Base-by-base conservation (phyloP, 2,329 filamentous ascomycete genomes). In the Rutstroemia sp. region DNA sequence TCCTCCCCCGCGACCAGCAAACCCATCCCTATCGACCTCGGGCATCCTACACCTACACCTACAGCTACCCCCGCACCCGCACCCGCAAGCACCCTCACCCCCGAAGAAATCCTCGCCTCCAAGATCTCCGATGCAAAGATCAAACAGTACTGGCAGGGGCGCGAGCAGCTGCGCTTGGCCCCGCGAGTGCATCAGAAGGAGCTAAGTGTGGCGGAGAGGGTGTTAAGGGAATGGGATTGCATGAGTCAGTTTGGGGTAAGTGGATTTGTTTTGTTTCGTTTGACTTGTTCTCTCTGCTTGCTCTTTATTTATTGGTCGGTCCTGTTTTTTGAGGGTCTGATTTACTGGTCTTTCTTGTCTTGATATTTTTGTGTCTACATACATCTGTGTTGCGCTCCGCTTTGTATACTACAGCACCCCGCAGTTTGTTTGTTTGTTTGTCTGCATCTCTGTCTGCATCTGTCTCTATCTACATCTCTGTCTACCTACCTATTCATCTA, bases 201-300 rank as follows among this genome's bases (percentile, higher is more conserved):
- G 2, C 69, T 97, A 63, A 79, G 77, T 10, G 63, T 88, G 47
- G 78, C 87, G 56, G 92, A 97, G 77, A 96, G 92, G 76, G 83
- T 97, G 25, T 72, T 97, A 66, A 78, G 92, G 61, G 89, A 96
- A 70, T 99, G 94, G 73, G 94, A 99, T 70, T 87, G 95, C 63
- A 94, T 86, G 67, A 89, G 82, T 58, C 89, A 96, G 67, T 99
- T 89, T 70, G 94, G 94, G 56, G 91, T 95, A 82, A 76, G 88
- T 83, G n/a, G 54, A 14, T 25, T 53, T 46, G 5, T 54, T 19
- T 50, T 37, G 8, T 5, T 51, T 45, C 37, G 23, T 23, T 23
- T 23, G 23, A 14, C 7, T n/a, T 44, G 17, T 2, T 9, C 6
- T 19, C 19, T 19, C 8, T 17, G 17, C 41, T 46, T 46, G 17